Base-by-base conservation (phyloP, 495 filamentous ascomycete genomes). In the Aspergillus indologenus region DNA sequence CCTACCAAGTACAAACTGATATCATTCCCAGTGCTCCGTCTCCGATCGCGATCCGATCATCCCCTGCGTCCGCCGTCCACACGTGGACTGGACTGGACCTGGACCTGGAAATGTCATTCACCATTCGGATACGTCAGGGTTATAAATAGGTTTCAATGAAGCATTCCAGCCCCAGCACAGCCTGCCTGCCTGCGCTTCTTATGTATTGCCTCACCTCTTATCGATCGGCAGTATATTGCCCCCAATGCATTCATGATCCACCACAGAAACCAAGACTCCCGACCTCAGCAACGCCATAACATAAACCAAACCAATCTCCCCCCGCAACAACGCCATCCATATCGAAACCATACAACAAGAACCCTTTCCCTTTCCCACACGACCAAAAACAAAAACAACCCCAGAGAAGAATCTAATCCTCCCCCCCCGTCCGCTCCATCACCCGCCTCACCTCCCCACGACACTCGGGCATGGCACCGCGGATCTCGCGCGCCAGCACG, bases 401-500 rank as follows among this genome's bases (percentile, higher is more conserved):
- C 45, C n/a, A 29, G 5, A 52, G 8, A 45, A 52, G 29, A 12
- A 45, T 48, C 47, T 18, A 56, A 31, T 26, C 26, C 40, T 43
- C 56, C 20, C 61, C 60, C 50, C 74, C 67, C 40, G 78, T 82
- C 12, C 71, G 72, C 56, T 67, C 61, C 22, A 95, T 64, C 12
- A 91, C 83, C 46, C 75, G 72, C 54, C 81, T 78, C 23, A 94
- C 85, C 68, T 95, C 90, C 17, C 75, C 83, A 53, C 76, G 73
- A 62, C 90, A 71, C 78, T 94, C 92, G 0, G 91, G 91, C 78
- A 95, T 83, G 1, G 83, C 89, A 54, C 75, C 80, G 58, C 80
- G 79, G 74, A 98, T 93, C 81, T 96, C 88, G 56, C 81, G 72
- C 1, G 87, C 94, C 34, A 98, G 72, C 21, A 92, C 82, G 73